Percentiles rank a stretch among this genome's conserved stretches.
Conservation (phyloP, 495 filamentous ascomycete genomes). For the Lasiosphaeria miniovina region DNA sequence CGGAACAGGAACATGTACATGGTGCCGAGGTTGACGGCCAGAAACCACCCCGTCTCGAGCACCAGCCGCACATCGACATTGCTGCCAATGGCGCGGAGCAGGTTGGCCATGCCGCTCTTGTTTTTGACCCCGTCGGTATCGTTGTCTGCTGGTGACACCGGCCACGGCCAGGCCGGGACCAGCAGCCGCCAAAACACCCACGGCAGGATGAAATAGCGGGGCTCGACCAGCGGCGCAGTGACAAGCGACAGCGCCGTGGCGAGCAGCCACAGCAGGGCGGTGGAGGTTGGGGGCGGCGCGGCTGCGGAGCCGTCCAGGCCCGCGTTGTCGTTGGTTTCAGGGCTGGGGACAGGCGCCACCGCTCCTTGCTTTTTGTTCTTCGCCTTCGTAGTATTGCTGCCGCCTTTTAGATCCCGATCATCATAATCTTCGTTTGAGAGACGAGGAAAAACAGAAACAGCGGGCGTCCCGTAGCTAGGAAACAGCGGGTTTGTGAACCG, state of each 20-base stretch:
- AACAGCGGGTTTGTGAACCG: slow-evolving; percentile 4
- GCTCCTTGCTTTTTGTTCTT: too few relatives aligned
- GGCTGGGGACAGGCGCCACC: too few relatives aligned
- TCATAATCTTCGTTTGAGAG: not conserved
- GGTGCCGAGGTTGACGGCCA: slow-evolving; percentile 66
- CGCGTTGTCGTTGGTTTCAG: too few relatives aligned
- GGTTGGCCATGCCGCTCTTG: not conserved
- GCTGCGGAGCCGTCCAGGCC: not conserved
- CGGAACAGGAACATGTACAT: slow-evolving; percentile 77
- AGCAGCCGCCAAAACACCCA: slow-evolving; percentile 93
- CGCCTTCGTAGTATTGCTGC: too few relatives aligned
- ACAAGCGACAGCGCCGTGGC: slow-evolving; percentile 73
- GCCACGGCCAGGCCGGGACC: slow-evolving; percentile 48
- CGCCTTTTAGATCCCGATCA: not conserved
- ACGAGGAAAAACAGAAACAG: not conserved
- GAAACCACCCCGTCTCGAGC: slow-evolving; percentile 77
- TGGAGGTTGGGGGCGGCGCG: slow-evolving; percentile 31
- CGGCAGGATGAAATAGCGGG: slow-evolving; percentile 89
- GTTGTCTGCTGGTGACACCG: not conserved
- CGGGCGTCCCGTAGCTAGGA: not conserved
- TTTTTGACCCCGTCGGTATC: not conserved
- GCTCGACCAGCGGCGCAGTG: slow-evolving; percentile 89
- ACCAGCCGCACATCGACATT: slow-evolving; percentile 44
- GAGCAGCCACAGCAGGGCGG: slow-evolving; percentile 62
- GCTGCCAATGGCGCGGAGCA: slow-evolving; percentile 3